phyloP scores from a whole-genome alignment of 495 filamentous ascomycete genomes.

The Acidiella bohemica region DNA sequence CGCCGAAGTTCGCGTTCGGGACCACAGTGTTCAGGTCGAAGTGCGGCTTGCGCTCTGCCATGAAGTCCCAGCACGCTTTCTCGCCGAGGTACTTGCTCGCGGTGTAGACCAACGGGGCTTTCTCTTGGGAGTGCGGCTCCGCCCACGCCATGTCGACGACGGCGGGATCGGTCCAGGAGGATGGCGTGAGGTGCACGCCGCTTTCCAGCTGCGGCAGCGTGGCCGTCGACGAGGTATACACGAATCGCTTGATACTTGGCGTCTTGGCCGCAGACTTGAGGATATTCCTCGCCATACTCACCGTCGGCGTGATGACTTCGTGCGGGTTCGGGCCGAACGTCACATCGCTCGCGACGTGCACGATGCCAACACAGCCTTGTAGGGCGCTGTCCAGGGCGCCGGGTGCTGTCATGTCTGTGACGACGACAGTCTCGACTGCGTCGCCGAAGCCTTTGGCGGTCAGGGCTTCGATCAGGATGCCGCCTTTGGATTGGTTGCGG shows the following conservation, averaged over 20 bases:
- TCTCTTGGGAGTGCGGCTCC: neutral
- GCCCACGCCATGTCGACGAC: neutral
- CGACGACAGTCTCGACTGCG: slow-evolving; percentile 10
- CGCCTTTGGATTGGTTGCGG: slow-evolving; percentile 29
- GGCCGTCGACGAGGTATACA: slow-evolving; percentile 23
- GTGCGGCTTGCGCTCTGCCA: neutral
- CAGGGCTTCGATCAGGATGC: slow-evolving; percentile 29
- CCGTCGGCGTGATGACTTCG: slow-evolving; percentile 12
- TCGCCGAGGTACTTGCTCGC: neutral
- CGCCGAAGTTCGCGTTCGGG: neutral
- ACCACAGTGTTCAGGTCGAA: neutral
- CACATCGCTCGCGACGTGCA: slow-evolving; percentile 11
- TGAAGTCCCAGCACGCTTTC: neutral
- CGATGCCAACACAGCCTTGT: slow-evolving; percentile 18
- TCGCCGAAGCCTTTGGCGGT: slow-evolving; percentile 9
- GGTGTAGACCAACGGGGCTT: neutral
- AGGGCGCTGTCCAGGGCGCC: slow-evolving; percentile 30
- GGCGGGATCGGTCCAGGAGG: neutral
- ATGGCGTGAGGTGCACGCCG: neutral
- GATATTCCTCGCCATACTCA: slow-evolving; percentile 30
- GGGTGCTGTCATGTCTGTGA: slow-evolving; percentile 16
- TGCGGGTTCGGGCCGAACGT: slow-evolving; percentile 8
- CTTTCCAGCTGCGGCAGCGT: neutral
- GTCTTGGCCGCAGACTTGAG: slow-evolving; percentile 35
- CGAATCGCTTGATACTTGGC: slow-evolving; percentile 36